A percentile compares a stretch with the other conserved stretches of the same genome.
Conservation (phyloP, 495 filamentous ascomycete genomes). For the Penicillium samsonianum region DNA sequence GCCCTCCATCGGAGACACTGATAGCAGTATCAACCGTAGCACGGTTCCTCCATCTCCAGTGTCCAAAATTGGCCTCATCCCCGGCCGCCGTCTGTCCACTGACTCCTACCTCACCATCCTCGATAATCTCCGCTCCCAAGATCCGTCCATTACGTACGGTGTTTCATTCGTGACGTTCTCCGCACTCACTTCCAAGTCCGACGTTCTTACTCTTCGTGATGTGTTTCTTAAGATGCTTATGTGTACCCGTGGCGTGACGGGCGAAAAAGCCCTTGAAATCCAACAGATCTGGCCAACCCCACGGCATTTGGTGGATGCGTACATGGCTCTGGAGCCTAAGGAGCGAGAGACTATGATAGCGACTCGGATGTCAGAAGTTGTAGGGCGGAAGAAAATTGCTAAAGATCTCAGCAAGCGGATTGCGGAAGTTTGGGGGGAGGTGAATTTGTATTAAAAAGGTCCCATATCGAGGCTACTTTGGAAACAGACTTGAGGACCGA, state of each 20-base stretch:
- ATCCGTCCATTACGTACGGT: conserved; percentile 55
- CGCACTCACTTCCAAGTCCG: conserved; percentile 71
- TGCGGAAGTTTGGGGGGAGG: conserved; percentile 69
- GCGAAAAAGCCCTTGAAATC: conserved; percentile 81
- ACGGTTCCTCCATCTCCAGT: neutral
- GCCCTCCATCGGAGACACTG: conserved; percentile 12
- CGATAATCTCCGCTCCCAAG: conserved; percentile 52
- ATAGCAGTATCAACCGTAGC: conserved; percentile 5
- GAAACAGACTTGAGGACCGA: neutral
- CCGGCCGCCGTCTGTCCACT: conserved; percentile 60
- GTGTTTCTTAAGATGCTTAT: conserved; percentile 86
- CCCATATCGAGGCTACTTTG: neutral
- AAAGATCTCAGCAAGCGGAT: conserved; percentile 67
- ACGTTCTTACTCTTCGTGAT: conserved; percentile 70
- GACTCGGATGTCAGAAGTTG: conserved; percentile 51
- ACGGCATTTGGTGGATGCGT: conserved; percentile 66
- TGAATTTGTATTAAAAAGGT: conserved; percentile 18
- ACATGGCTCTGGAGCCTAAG: conserved; percentile 54
- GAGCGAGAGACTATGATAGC: conserved; percentile 52
- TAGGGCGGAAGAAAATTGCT: conserved; percentile 69
- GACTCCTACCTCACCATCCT: conserved; percentile 69
- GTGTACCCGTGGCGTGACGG: conserved; percentile 74
- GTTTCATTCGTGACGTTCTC: conserved; percentile 75
- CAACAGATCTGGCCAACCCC: conserved; percentile 76
- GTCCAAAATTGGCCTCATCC: conserved; percentile 53